Conservation (phyloP, 2,329 filamentous ascomycete genomes). For the Penicillium paneum region DNA sequence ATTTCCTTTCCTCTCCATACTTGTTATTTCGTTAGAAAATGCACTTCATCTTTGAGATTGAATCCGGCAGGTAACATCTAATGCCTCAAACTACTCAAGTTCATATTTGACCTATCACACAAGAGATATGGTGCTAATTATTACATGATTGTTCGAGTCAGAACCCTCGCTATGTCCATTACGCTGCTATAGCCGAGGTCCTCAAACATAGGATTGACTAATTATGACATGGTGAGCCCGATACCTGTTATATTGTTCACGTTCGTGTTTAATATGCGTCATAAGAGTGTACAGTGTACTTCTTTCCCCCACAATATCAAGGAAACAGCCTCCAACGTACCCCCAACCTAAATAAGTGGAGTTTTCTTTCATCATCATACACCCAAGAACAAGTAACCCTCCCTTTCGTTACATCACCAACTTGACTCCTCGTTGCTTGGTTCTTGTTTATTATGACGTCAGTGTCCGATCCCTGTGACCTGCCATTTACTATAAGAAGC, state of each 20-base stretch:
- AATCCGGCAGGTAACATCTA: no score
- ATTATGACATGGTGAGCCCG: background rate
- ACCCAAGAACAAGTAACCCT: background rate
- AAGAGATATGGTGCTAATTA: background rate
- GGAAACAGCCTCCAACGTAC: background rate
- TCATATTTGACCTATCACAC: background rate
- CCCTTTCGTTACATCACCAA: background rate
- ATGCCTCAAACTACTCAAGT: background rate
- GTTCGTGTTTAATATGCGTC: background rate
- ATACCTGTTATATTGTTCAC: background rate
- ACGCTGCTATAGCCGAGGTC: background rate
- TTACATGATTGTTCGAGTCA: background rate
- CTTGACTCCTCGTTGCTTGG: background rate
- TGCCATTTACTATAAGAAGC: background rate
- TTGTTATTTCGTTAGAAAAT: no score
- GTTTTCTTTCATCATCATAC: background rate
- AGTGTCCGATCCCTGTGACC: background rate
- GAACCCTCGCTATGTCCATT: background rate
- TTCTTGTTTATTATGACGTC: constrained; percentile 1
- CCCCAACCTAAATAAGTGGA: background rate
- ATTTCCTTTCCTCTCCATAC: no score
- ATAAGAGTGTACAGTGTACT: background rate
- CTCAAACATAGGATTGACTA: background rate
- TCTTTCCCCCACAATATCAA: background rate
- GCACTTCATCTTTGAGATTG: no score